Percentiles rank a stretch among this genome's conserved stretches.
phyloP scores from a whole-genome alignment of 257 asterid genomes.

The Petrea volubilis region DNA sequence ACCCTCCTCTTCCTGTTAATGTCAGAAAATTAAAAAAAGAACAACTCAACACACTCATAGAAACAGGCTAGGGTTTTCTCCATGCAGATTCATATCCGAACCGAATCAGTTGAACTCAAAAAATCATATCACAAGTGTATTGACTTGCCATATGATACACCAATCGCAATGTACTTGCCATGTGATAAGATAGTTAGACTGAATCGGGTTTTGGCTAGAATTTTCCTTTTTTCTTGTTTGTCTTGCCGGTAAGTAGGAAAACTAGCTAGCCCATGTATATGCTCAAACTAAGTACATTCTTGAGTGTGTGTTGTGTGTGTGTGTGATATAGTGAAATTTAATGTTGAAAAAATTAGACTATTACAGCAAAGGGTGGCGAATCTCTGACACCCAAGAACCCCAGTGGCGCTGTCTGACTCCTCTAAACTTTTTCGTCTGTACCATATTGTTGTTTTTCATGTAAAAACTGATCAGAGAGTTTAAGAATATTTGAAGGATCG shows the following conservation, averaged over 20 bases:
- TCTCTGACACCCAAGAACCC: slow-evolving; percentile 99
- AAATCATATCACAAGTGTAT: no score
- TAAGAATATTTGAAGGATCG: not conserved
- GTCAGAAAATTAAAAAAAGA: not conserved
- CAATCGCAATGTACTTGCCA: no score
- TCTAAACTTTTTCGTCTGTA: slow-evolving; percentile 69
- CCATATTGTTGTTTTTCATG: slow-evolving; percentile 39
- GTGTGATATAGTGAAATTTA: not conserved
- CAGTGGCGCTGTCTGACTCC: slow-evolving; percentile 96
- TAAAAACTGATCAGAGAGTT: not conserved
- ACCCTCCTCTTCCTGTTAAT: slow-evolving; percentile 71
- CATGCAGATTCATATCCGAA: no score
- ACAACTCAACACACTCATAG: not conserved
- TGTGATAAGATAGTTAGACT: no score
- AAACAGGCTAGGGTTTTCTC: not conserved
- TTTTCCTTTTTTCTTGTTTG: not conserved
- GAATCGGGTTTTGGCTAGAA: no score
- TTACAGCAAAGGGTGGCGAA: slow-evolving; percentile 89
- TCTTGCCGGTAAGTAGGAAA: not conserved
- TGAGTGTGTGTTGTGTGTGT: not conserved
- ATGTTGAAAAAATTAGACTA: not conserved
- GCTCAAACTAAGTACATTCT: not conserved
- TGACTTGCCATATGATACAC: no score
- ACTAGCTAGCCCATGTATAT: no score
- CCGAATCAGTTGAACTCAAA: no score